Conservation (phyloP, 1,284 basidiomycete species). For the Athelia sp. region DNA sequence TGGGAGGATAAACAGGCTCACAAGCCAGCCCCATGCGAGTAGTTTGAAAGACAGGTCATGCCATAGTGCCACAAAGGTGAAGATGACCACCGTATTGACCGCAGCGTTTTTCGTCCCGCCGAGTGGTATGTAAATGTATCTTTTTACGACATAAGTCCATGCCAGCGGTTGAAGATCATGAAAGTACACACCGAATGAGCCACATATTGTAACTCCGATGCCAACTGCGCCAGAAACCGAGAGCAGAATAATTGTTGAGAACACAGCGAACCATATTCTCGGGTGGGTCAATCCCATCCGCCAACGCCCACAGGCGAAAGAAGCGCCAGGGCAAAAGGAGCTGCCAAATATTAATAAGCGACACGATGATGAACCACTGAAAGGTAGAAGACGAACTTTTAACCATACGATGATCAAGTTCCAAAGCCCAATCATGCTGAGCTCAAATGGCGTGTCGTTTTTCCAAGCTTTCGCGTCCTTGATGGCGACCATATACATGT, state of each 20-base stretch:
- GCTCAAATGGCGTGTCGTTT: constrained; percentile 72
- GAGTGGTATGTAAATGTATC: constrained; percentile 94
- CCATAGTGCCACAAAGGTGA: constrained; percentile 99
- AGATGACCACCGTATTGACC: constrained; percentile 76
- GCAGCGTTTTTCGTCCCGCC: constrained; percentile 72
- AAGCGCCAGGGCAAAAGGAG: constrained; percentile 97
- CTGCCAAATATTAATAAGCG: constrained; percentile 36
- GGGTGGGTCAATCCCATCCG: constrained; percentile 88
- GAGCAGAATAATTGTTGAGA: constrained; percentile 95
- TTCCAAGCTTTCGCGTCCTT: constrained; percentile 81
- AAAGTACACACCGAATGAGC: constrained; percentile 78
- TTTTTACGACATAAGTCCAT: constrained; percentile 21
- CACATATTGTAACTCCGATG: constrained; percentile 96
- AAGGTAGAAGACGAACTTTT: constrained; percentile 55
- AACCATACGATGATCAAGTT: constrained; percentile 96
- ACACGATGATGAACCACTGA: not conserved
- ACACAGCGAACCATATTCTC: constrained; percentile 99
- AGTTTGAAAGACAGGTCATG: constrained; percentile 90
- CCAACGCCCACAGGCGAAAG: constrained; percentile 92
- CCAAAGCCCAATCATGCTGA: constrained; percentile 97
- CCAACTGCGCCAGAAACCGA: constrained; percentile 97
- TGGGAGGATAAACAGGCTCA: constrained; percentile 87
- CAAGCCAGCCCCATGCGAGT: constrained; percentile 96
- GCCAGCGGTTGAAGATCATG: constrained; percentile 4
- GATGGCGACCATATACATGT: constrained; percentile 96